A percentile compares a stretch with the other conserved stretches of the same genome.
These are phyloP conservation scores for Conringia planisiliqua DNA, from an alignment of 345 rosid species.

Conservation along the genomic window DNA sequence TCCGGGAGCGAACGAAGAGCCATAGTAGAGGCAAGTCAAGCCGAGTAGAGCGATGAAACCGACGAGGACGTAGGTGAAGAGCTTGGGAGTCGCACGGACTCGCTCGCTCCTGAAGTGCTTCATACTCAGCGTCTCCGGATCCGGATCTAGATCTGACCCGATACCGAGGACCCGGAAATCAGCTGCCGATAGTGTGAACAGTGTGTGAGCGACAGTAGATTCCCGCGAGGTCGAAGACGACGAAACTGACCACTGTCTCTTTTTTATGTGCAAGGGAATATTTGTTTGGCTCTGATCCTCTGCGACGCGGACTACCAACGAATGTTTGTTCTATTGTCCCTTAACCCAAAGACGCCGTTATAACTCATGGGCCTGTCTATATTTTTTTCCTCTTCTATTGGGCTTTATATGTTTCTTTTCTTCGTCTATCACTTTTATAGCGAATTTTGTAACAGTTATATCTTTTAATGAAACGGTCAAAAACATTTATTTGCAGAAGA, in stretches of 20 bases:
- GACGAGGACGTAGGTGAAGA: slow-evolving; percentile 50
- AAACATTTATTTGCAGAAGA: not conserved
- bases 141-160: slow-evolving; percentile 33
- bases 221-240: slow-evolving; percentile 33
- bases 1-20: slow-evolving; percentile 73
- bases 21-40: slow-evolving; percentile 67
- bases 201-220: slow-evolving; percentile 27
- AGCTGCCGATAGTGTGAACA: slow-evolving; percentile 28
- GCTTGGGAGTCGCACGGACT: slow-evolving; percentile 43
- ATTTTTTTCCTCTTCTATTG: not conserved
- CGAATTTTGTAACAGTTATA: not conserved
- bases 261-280: slow-evolving; percentile 26
- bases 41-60: slow-evolving; percentile 60
- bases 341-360: not conserved
- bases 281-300: not conserved
- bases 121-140: slow-evolving; percentile 35
- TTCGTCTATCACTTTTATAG: not conserved
- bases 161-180: slow-evolving; percentile 9
- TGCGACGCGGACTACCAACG: slow-evolving; percentile 1
- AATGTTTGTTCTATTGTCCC: not conserved
- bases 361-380: not conserved
- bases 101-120: slow-evolving; percentile 50
- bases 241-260: slow-evolving; percentile 17
- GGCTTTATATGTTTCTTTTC: not conserved
- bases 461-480: not conserved